Evolutionary conservation across 78 protist species (phyloP).

Genomic region (Dictyostelium purpureum): DNA sequence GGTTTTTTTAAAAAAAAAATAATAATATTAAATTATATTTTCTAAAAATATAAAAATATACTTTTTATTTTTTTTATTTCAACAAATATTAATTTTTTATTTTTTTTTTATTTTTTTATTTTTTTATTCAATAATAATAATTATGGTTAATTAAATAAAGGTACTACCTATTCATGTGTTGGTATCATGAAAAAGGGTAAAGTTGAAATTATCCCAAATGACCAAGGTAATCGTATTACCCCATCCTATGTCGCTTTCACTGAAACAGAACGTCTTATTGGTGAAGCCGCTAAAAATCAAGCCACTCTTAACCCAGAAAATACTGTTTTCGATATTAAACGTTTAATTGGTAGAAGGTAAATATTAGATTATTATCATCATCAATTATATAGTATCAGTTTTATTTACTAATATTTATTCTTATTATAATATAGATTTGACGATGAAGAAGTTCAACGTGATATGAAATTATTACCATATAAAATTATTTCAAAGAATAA

Average conservation of each 20-base stretch:
- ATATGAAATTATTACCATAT: slow-evolving; percentile 94
- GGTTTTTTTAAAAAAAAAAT: no score
- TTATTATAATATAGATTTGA: neutral
- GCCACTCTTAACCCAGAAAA: slow-evolving; percentile 97
- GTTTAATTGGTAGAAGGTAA: slow-evolving; percentile 97
- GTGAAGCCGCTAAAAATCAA: slow-evolving; percentile 97
- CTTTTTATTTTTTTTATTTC: no score
- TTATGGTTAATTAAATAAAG: no score
- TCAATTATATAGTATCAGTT: slow-evolving; percentile 55
- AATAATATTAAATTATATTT: no score
- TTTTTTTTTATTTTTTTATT: no score
- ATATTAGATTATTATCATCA: slow-evolving; percentile 39
- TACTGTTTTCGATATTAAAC: slow-evolving; percentile 98
- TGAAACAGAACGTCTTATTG: slow-evolving; percentile 93
- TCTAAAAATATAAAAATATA: no score
- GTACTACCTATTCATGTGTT: slow-evolving; percentile 96
- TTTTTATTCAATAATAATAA: no score
- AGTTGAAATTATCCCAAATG: slow-evolving; percentile 96
- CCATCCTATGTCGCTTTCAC: slow-evolving; percentile 97
- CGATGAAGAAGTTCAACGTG: slow-evolving; percentile 92
- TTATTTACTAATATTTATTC: neutral
- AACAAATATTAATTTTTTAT: no score
- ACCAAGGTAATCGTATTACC: slow-evolving; percentile 95
- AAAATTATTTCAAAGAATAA: slow-evolving; percentile 85
- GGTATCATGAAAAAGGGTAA: slow-evolving; percentile 86